phyloP scores from a whole-genome alignment of 495 filamentous ascomycete genomes.

The Xanthoparmelia taractica region DNA sequence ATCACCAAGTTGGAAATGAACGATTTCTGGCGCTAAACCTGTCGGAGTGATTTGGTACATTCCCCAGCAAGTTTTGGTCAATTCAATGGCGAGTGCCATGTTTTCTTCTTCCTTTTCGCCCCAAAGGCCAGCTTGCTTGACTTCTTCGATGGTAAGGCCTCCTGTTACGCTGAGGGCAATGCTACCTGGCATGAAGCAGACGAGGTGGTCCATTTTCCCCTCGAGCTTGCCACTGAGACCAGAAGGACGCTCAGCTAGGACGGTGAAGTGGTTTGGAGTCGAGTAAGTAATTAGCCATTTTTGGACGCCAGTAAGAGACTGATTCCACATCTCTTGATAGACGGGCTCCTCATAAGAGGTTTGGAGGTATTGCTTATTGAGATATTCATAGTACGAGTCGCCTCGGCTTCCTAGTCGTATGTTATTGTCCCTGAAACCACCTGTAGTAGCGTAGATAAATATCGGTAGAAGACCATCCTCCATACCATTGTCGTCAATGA shows the following conservation, averaged over 20 bases:
- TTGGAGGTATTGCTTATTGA: slow-evolving; percentile 39
- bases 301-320: slow-evolving; percentile 73
- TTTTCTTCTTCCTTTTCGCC: slow-evolving; percentile 72
- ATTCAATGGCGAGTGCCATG: slow-evolving; percentile 73
- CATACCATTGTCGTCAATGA: slow-evolving; percentile 70
- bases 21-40: slow-evolving; percentile 86
- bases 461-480: slow-evolving; percentile 85
- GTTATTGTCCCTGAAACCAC: slow-evolving; percentile 70
- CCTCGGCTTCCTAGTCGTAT: slow-evolving; percentile 89
- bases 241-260: slow-evolving; percentile 75
- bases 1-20: slow-evolving; percentile 69
- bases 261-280: slow-evolving; percentile 65
- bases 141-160: slow-evolving; percentile 64
- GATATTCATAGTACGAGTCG: slow-evolving; percentile 82
- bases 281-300: slow-evolving; percentile 91
- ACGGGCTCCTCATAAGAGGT: slow-evolving; percentile 79
- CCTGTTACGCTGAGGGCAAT: slow-evolving; percentile 85
- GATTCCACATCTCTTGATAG: slow-evolving; percentile 88
- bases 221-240: slow-evolving; percentile 58
- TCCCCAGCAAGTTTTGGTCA: slow-evolving; percentile 96
- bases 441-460: slow-evolving; percentile 72
- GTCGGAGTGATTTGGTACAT: slow-evolving; percentile 86
- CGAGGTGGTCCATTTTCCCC: slow-evolving; percentile 97
- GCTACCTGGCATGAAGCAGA: slow-evolving; percentile 95
- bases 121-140: slow-evolving; percentile 64